A percentile compares a stretch with the other conserved stretches of the same genome.
phyloP scores from a whole-genome alignment of 208 protist genomes.

The Balamuthia mandrillaris region DNA sequence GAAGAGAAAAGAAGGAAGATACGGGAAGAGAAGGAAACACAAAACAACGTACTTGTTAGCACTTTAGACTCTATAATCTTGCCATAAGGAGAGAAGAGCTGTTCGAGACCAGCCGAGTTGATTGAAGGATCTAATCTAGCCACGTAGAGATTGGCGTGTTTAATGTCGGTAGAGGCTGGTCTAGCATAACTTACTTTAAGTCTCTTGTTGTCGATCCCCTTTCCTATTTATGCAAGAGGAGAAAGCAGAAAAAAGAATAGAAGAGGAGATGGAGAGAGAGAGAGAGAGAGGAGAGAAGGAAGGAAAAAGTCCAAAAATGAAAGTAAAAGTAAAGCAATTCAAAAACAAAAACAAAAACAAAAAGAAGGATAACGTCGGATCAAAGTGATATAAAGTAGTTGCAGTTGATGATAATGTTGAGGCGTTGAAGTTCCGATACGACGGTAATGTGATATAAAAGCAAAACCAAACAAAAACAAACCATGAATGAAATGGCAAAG shows the following conservation, averaged over 20 bases:
- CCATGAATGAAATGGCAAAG: background rate
- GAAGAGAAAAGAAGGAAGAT: background rate
- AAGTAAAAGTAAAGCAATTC: background rate
- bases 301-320: background rate
- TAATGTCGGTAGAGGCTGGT: conserved; percentile 29
- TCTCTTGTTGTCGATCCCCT: conserved; percentile 35
- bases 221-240: background rate
- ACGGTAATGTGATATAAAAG: background rate
- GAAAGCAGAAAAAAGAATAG: background rate
- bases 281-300: too few species aligned
- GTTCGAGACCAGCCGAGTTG: conserved; percentile 36
- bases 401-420: background rate
- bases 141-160: conserved; percentile 54
- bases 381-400: background rate
- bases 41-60: background rate
- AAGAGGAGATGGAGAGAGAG: background rate
- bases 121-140: conserved; percentile 45
- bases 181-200: conserved; percentile 48
- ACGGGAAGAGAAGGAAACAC: background rate
- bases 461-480: background rate
- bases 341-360: background rate
- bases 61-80: conserved; percentile 51
- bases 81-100: conserved; percentile 53
- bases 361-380: background rate
- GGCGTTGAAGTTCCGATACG: background rate